Evolutionary conservation across 495 filamentous ascomycete species (phyloP).

Genomic region (Penicillium bialowiezense): DNA sequence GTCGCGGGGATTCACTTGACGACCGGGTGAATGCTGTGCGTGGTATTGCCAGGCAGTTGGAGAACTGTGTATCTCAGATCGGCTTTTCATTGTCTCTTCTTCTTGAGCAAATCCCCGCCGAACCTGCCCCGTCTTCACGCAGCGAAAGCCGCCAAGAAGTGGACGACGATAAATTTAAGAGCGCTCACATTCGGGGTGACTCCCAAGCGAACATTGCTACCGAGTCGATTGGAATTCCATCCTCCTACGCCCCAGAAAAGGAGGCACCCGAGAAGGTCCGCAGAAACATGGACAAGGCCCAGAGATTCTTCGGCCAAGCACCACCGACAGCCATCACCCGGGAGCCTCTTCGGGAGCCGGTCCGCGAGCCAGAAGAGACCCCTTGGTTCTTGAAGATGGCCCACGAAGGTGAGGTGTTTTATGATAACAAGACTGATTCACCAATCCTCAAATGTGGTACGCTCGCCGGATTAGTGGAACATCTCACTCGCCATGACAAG

Average conservation of each 20-base stretch:
- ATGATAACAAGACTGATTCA: conserved; percentile 71
- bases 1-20: conserved; percentile 88
- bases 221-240: conserved; percentile 56
- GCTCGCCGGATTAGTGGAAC: conserved; percentile 86
- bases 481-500: conserved; percentile 91
- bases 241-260: conserved; percentile 60
- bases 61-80: conserved; percentile 82
- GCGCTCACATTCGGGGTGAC: conserved; percentile 30
- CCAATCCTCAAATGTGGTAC: conserved; percentile 85
- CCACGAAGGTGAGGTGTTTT: conserved; percentile 84
- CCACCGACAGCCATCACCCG: conserved; percentile 51
- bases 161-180: conserved; percentile 27
- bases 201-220: conserved; percentile 31
- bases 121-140: conserved; percentile 24
- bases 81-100: conserved; percentile 84
- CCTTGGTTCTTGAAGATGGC: conserved; percentile 85
- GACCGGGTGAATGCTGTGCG: conserved; percentile 78
- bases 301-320: conserved; percentile 86
- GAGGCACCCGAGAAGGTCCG: conserved; percentile 56
- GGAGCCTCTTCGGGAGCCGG: conserved; percentile 44
- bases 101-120: conserved; percentile 67
- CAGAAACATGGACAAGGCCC: conserved; percentile 75
- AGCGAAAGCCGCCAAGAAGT: conserved; percentile 39
- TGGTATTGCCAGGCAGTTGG: conserved; percentile 71
- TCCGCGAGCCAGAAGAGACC: conserved; percentile 63